Base-by-base conservation (phyloP, 78 protist genomes). In the Paratrimastix pyriformis region DNA sequence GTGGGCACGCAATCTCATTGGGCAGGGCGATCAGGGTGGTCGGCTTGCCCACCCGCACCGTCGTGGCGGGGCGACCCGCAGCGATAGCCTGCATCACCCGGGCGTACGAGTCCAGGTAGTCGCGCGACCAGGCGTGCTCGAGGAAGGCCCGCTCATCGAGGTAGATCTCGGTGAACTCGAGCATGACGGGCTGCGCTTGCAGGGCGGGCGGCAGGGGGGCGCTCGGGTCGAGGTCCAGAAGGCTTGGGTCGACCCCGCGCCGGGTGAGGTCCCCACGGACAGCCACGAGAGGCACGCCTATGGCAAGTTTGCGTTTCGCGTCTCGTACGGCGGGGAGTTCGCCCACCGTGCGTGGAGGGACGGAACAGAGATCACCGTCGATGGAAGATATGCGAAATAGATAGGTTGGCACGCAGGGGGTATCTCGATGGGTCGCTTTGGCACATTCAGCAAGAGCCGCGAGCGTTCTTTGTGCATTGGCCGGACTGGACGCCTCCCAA, bases 161-260 rank as follows among this genome's bases (percentile, higher is more conserved):
- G 60, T 55, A 55, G 60, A 55, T 4, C 60, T 55, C 60, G 9
- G 60, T 55, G 60, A 5, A 55, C 60, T 55, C 60, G 60, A 55
- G 32, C n/a, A 7, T 4, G 29, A 55, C 60, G 29, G 60, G 60
- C 29, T 7, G n/a, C 39, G 60, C 60, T 4, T 7, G 39, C 9
- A 55, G 32, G 9, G 4, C 60, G 32, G 60, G 32, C 29, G 60
- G 60, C 60, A 55, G 60, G 9, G 2, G 9, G 60, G 32, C 32
- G 39, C 9, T 11, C 9, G 60, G 29, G n/a, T 7, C 60, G 60
- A 29, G 39, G n/a, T 24, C 32, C 39, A 55, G 60, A 5, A 55
- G 60, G 29, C 60, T 7, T 7, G 60, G 60, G 60, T 55, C 60
- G 60, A 55, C 9, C 32, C 60, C 39, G 32, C 60, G 60, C n/a